Evolutionary conservation across 441 rosid species (phyloP).

Genomic region (Arabidopsis hybrid): DNA sequence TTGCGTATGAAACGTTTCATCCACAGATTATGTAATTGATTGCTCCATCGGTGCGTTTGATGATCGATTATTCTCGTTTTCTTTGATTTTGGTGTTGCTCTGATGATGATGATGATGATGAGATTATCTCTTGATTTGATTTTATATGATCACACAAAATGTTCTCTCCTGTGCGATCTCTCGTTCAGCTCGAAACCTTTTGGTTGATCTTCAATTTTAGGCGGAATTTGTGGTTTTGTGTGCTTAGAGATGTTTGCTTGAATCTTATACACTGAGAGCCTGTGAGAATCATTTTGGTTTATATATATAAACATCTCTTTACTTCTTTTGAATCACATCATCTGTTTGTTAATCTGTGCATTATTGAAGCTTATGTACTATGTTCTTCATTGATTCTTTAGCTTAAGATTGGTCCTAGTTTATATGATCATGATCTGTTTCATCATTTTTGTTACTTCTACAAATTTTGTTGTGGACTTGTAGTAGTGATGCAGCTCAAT

Average conservation of each 20-base stretch:
- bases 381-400: not conserved
- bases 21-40: constrained; percentile 32
- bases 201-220: not conserved
- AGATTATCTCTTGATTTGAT: not conserved
- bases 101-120: not conserved
- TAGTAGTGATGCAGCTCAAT: constrained; percentile 7
- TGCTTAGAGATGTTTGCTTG: not conserved
- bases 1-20: constrained; percentile 9
- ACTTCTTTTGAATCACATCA: not conserved
- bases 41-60: constrained; percentile 28
- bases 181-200: not conserved
- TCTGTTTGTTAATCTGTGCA: constrained; percentile 7
- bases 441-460: constrained; percentile 14
- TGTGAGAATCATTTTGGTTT: not conserved
- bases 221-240: not conserved
- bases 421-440: not conserved
- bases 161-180: not conserved
- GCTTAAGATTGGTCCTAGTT: constrained; percentile 12
- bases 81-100: not conserved
- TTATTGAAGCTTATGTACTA: too few relatives aligned
- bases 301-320: too few relatives aligned
- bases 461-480: not conserved
- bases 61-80: too few relatives aligned
- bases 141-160: constrained; percentile 3
- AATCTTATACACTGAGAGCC: too few relatives aligned